Evolutionary conservation across 768 basidiomycete genomes (phyloP), one percentile per base, ranked within the genome.

Genomic region (Tulasnella calospora): DNA sequence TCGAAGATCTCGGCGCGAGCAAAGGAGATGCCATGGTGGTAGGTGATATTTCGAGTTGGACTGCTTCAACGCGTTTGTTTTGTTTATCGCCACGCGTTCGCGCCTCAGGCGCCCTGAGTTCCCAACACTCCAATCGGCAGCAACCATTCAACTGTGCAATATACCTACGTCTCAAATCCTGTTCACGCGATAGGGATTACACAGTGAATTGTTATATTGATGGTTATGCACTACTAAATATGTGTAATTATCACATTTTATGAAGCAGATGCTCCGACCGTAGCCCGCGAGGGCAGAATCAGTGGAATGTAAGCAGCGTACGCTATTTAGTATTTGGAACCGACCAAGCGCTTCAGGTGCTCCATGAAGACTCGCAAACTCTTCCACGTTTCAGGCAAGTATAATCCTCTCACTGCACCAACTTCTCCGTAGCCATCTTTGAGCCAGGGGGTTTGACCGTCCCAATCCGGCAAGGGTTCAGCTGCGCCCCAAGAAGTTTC

Each of bases 311-410:
- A 69, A 35, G 27, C 27, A 36, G 30, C 38, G 57, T 19, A 35
- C 36, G 74, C 21, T 21, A 33, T 35, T n/a, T n/a, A n/a, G n/a
- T n/a, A n/a, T n/a, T 17, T n/a, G 38, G 27, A 19, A 83, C 84
- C 80, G 77, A 85, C 96, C 87, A 98, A 85, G 82, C 95, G 91
- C 84, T 97, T 98, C 85, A 98, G 86, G 86, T 96, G 94, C 83
- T 98, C 96, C 96, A 96, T 96, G 87, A 98, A 97, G 77, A 96
- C 93, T 84, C 96, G 94, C 85, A 98, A 89, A 83, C 95, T 98
- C n/a, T n/a, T n/a, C n/a, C n/a, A n/a, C n/a, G n/a, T n/a, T n/a
- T n/a, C n/a, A n/a, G n/a, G n/a, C n/a, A n/a, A n/a, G n/a, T n/a
- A n/a, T n/a, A n/a, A n/a, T n/a, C n/a, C n/a, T n/a, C n/a, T n/a